These are phyloP conservation scores for Paspalum vaginatum DNA, from an alignment of 176 grass and related monocot genomes.

Conservation along the genomic window DNA sequence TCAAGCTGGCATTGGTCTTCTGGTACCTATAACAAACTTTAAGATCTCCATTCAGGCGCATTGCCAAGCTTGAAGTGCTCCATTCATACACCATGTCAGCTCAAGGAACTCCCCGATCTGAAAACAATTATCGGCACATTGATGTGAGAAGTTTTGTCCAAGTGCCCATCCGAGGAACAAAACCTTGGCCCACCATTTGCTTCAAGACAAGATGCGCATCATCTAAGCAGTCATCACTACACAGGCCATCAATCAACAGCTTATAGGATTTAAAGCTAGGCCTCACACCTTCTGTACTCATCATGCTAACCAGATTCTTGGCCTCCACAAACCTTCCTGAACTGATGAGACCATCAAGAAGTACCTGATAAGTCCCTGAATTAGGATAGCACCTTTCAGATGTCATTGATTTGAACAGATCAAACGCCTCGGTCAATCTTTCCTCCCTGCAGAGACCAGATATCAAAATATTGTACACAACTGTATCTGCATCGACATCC, in stretches of 20 bases:
- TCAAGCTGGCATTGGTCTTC: background rate
- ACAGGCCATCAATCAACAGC: constrained; percentile 74
- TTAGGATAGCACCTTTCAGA: constrained; percentile 64
- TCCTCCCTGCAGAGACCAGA: constrained; percentile 73
- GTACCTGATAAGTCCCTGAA: constrained; percentile 85
- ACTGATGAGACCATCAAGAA: constrained; percentile 71
- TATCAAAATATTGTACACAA: constrained; percentile 86
- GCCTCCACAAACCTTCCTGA: constrained; percentile 60
- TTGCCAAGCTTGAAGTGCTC: background rate
- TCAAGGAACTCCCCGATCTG: background rate
- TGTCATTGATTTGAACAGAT: constrained; percentile 61
- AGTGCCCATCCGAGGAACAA: constrained; percentile 76
- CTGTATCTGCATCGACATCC: constrained; percentile 56
- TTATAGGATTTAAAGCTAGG: constrained; percentile 86
- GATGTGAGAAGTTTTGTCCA: constrained; percentile 70
- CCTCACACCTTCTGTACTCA: constrained; percentile 59
- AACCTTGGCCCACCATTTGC: constrained; percentile 78
- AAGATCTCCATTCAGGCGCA: background rate
- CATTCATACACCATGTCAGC: constrained; percentile 12
- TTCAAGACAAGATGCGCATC: constrained; percentile 66
- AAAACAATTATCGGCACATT: constrained; percentile 33
- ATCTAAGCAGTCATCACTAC: constrained; percentile 58
- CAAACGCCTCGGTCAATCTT: constrained; percentile 54
- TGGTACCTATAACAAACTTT: background rate
- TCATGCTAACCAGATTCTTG: constrained; percentile 55